Conservation (phyloP, 306 rosid genomes). For the Spatholobus suberectus region DNA sequence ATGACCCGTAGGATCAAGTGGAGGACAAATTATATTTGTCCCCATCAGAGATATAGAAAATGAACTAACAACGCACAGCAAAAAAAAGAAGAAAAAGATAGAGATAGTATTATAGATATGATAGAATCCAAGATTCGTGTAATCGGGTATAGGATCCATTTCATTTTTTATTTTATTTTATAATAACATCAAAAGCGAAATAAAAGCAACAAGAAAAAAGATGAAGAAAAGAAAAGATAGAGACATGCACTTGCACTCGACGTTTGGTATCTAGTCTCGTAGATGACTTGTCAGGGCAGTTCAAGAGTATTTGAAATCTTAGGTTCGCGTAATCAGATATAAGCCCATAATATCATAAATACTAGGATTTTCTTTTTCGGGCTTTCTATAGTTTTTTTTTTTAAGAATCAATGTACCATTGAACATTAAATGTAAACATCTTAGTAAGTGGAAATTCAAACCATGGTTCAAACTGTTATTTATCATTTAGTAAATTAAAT, state of each 20-base stretch:
- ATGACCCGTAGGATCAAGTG: background rate
- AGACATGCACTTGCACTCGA: conserved; percentile 6
- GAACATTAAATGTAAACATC: too few species aligned
- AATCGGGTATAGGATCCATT: background rate
- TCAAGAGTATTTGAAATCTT: background rate
- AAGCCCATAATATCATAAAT: background rate
- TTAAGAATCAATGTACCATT: too few species aligned
- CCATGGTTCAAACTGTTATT: too few species aligned
- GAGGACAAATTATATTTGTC: conserved; percentile 14
- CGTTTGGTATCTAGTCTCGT: background rate
- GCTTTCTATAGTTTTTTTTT: too few species aligned
- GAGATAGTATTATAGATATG: background rate
- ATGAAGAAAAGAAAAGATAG: background rate
- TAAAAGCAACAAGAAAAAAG: background rate
- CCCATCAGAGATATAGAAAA: background rate
- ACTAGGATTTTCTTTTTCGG: too few species aligned
- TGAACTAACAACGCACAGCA: too few species aligned
- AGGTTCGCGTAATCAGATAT: background rate
- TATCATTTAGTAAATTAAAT: too few species aligned
- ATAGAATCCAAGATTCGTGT: background rate
- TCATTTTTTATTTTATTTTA: background rate
- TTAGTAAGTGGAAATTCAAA: too few species aligned
- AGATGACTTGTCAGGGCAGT: too few species aligned
- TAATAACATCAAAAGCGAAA: background rate
- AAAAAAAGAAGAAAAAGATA: too few species aligned